phyloP scores from a whole-genome alignment of 140 eudicot species.

The Flaveria floridana region DNA sequence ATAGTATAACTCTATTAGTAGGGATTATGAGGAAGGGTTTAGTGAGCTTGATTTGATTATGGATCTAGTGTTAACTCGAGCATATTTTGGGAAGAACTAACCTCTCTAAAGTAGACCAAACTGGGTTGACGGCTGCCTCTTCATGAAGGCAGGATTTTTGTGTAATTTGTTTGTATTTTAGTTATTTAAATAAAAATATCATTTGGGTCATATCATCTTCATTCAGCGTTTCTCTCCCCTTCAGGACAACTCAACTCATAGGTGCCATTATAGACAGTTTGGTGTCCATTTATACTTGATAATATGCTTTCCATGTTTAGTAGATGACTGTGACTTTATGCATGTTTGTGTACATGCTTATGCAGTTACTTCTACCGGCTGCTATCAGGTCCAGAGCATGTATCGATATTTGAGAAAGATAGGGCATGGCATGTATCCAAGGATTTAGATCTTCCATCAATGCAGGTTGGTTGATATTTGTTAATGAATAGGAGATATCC shows the following conservation, averaged over 20 bases:
- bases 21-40: background rate
- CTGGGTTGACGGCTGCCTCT: background rate
- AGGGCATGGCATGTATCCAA: constrained; percentile 96
- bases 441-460: constrained; percentile 63
- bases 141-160: background rate
- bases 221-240: background rate
- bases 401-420: constrained; percentile 80
- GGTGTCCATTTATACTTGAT: background rate
- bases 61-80: background rate
- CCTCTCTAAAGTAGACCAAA: background rate
- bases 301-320: background rate
- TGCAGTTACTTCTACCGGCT: constrained; percentile 80
- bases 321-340: background rate
- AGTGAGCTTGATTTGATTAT: background rate
- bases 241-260: background rate
- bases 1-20: background rate
- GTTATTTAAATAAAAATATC: background rate
- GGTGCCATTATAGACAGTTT: background rate
- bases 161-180: background rate
- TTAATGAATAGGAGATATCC: background rate
- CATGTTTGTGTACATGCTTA: constrained; percentile 13
- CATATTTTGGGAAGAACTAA: background rate
- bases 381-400: constrained; percentile 63
- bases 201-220: background rate
- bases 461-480: constrained; percentile 58